Percentiles rank a stretch among this genome's conserved stretches.
These are phyloP conservation scores for Acacia melanoxylon DNA, from an alignment of 306 rosid genomes.

Conservation along the genomic window DNA sequence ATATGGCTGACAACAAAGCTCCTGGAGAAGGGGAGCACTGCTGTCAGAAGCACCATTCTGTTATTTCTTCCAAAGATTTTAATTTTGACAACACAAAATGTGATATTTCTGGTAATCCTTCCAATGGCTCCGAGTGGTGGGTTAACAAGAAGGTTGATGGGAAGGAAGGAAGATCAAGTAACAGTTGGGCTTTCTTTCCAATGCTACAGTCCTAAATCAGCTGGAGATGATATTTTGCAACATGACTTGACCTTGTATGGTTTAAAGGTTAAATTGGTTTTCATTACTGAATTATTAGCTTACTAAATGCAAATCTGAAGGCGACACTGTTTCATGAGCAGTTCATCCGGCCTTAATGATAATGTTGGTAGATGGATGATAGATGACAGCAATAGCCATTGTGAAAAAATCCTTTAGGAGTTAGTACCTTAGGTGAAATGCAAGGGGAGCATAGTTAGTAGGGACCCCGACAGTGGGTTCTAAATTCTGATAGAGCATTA, in stretches of 20 bases:
- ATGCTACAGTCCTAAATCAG: slow-evolving; percentile 70
- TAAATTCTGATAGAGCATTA: slow-evolving; percentile 55
- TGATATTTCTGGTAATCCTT: slow-evolving; percentile 48
- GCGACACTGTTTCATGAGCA: slow-evolving; percentile 34
- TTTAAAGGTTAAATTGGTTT: slow-evolving; percentile 30
- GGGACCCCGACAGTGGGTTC: slow-evolving; percentile 55
- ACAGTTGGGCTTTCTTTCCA: slow-evolving; percentile 82
- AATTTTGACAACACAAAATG: slow-evolving; percentile 79
- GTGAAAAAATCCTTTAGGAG: slow-evolving; percentile 29
- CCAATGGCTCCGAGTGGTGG: slow-evolving; percentile 82
- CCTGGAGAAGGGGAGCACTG: slow-evolving; percentile 52
- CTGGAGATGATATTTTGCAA: slow-evolving; percentile 38
- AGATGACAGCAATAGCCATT: slow-evolving; percentile 33
- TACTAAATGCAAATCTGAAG: slow-evolving; percentile 46
- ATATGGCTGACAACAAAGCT: slow-evolving; percentile 39
- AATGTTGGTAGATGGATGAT: slow-evolving; percentile 35
- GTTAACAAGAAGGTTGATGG: slow-evolving; percentile 54
- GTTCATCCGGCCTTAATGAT: slow-evolving; percentile 32
- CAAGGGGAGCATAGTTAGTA: slow-evolving; percentile 56
- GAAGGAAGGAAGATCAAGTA: slow-evolving; percentile 62
- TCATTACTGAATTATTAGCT: slow-evolving; percentile 37
- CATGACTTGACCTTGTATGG: slow-evolving; percentile 41
- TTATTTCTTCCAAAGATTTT: slow-evolving; percentile 77
- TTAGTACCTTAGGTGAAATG: slow-evolving; percentile 36
- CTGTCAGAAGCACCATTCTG: slow-evolving; percentile 65